Percentiles rank a stretch among this genome's conserved stretches.
These are phyloP conservation scores for Wallacemonas sp. DNA, from an alignment of 208 protist species.

Conservation along the genomic window DNA sequence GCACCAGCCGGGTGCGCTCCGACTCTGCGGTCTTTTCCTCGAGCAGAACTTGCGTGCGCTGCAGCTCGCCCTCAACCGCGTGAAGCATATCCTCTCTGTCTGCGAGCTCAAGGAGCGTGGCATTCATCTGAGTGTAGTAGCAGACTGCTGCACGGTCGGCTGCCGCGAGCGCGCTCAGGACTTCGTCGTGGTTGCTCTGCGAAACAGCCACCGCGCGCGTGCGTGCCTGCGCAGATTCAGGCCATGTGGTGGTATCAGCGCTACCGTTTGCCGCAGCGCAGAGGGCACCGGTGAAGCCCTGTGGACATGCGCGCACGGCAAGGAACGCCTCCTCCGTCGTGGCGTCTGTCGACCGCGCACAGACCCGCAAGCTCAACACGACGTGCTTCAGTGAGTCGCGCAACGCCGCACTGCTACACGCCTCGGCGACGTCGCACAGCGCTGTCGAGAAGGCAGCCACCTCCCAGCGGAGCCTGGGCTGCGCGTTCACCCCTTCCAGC, in stretches of 20 bases:
- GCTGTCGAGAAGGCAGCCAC: slow-evolving; percentile 15
- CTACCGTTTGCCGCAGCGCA: too few relatives aligned
- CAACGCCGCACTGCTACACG: slow-evolving; percentile 31
- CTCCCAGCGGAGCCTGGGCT: slow-evolving; percentile 15
- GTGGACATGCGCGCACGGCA: background rate
- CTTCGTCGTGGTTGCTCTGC: slow-evolving; percentile 33
- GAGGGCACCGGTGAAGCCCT: too few relatives aligned
- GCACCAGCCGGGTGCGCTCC: slow-evolving; percentile 39
- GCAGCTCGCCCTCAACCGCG: slow-evolving; percentile 26
- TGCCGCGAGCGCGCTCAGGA: slow-evolving; percentile 52
- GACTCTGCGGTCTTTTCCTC: slow-evolving; percentile 37
- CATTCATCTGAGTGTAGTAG: slow-evolving; percentile 76
- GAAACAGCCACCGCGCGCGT: background rate
- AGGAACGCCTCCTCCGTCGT: background rate
- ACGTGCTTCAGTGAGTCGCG: slow-evolving; percentile 48
- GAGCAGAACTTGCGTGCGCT: slow-evolving; percentile 33
- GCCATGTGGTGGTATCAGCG: too few relatives aligned
- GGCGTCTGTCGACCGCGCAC: slow-evolving; percentile 13
- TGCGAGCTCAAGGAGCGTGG: slow-evolving; percentile 51
- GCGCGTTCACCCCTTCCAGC: slow-evolving; percentile 52
- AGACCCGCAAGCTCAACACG: slow-evolving; percentile 27
- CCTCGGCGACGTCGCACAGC: slow-evolving; percentile 31
- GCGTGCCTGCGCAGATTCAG: background rate
- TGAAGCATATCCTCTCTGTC: slow-evolving; percentile 46
- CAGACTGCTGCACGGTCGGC: slow-evolving; percentile 65